A percentile compares a stretch with the other conserved stretches of the same genome.
These are phyloP conservation scores for Pluteus cervinus DNA, from an alignment of 768 basidiomycete species.

Conservation along the genomic window DNA sequence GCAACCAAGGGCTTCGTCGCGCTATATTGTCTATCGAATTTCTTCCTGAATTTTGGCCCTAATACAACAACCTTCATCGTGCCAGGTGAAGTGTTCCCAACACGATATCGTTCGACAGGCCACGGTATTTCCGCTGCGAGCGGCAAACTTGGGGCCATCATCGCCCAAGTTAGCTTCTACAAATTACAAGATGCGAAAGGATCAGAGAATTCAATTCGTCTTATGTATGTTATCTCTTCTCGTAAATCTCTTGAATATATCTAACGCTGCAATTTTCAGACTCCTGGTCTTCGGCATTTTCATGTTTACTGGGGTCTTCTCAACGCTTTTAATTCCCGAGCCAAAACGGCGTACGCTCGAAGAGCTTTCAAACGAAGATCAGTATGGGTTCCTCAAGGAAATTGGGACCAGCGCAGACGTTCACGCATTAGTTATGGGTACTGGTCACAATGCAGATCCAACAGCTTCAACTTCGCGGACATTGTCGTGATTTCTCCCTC, in stretches of 20 bases:
- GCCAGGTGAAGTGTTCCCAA: conserved; percentile 69
- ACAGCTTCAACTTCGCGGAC: too few relatives aligned
- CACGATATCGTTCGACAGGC: conserved; percentile 64
- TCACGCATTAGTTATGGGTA: too few relatives aligned
- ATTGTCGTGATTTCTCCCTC: too few relatives aligned
- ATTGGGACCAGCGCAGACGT: too few relatives aligned
- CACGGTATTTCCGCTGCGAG: conserved; percentile 71
- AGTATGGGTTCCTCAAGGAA: conserved; percentile 43
- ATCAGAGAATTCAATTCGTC: too few relatives aligned
- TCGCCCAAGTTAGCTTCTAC: conserved; percentile 71
- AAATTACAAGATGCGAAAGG: too few relatives aligned
- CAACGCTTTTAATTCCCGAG: conserved; percentile 57
- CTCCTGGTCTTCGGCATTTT: conserved; percentile 61
- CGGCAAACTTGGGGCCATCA: conserved; percentile 75
- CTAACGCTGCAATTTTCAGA: too few relatives aligned
- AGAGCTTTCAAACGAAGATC: conserved; percentile 51
- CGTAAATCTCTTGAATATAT: too few relatives aligned
- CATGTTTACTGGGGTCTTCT: conserved; percentile 62
- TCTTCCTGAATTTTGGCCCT: conserved; percentile 82
- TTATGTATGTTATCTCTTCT: too few relatives aligned
- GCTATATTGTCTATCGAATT: conserved; percentile 68
- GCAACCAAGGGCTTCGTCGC: conserved; percentile 73
- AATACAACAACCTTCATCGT: too few relatives aligned
- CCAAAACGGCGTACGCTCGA: conserved; percentile 48
- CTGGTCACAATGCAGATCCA: too few relatives aligned